Conservation (phyloP, 306 rosid species). For the Cicer pinnatifidum region DNA sequence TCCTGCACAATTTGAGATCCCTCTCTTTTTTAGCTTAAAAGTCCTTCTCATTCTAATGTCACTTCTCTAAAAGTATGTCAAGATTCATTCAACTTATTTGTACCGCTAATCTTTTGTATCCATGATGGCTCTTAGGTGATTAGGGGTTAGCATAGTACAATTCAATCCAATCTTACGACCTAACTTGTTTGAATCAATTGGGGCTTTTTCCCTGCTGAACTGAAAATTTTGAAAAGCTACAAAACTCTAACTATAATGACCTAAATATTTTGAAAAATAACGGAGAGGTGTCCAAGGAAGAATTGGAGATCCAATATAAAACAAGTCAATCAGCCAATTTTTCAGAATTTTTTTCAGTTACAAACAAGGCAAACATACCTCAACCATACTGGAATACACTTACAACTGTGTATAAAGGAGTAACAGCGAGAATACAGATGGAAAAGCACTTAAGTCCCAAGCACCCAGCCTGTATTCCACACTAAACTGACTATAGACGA, state of each 20-base stretch:
- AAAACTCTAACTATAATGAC: not conserved
- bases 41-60: too few relatives aligned
- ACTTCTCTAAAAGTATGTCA: too few relatives aligned
- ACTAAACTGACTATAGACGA: conserved; percentile 31
- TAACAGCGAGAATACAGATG: conserved; percentile 11
- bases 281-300: not conserved
- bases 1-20: too few relatives aligned
- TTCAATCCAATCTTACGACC: too few relatives aligned
- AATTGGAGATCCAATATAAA: not conserved
- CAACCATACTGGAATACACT: conserved; percentile 31
- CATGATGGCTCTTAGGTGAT: too few relatives aligned
- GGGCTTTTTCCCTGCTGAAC: too few relatives aligned
- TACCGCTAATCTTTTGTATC: too few relatives aligned
- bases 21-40: too few relatives aligned
- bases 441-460: conserved; percentile 20
- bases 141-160: too few relatives aligned
- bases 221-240: not conserved
- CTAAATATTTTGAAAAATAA: not conserved
- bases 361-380: conserved; percentile 27
- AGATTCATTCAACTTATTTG: too few relatives aligned
- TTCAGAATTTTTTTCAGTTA: not conserved
- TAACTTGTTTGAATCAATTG: too few relatives aligned
- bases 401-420: conserved; percentile 36
- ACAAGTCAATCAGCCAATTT: not conserved
- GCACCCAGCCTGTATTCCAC: conserved; percentile 34